Evolutionary conservation across 257 asterid genomes (phyloP), one percentile per base, ranked within the genome.

Genomic region (Echium plantagineum): DNA sequence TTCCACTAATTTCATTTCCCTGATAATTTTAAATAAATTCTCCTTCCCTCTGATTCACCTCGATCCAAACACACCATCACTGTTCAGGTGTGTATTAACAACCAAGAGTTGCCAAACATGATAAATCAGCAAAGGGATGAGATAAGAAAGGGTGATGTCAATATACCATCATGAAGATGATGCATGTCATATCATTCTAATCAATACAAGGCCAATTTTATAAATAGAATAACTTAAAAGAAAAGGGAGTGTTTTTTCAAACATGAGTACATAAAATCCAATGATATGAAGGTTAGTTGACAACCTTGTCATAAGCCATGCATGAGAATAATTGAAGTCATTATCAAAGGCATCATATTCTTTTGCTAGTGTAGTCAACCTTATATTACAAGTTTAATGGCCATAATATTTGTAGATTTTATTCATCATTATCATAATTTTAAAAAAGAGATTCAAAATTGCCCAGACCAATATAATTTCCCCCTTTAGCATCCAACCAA

Each of bases 351-450:
- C 38, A 56, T 22, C 60, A 56, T 3, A 56, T 56, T 56, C 42
- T 56, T 9, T 1, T 21, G 28, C 31, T 35, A 35, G 2, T 35
- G 46, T 0, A 35, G 10, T 35, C 46, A 35, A 35, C 5, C 46
- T 28, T 28, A 28, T 28, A 70, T 74, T 73, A 75, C 70, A 70
- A 57, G 74, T 78, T 76, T 74, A 68, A 9, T 21, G 58, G 52
- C 46, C 46, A 32, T 58, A 26, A 58, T 60, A 59, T 63, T 20
- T 28, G 16, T 13, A 26, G 10, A 1, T 35, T 7, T 7, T 21
- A 21, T 54, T 35, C 30, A 48, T 18, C n/a, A 52, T 47, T 57
- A 60, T 71, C 67, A 77, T 68, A n/a, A 71, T 72, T 78, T 66
- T 65, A 42, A 59, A 32, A 63, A 69, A 61, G 68, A 60, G 59